Conservation (phyloP, 768 basidiomycete genomes). For the Crepidotus variabilis region DNA sequence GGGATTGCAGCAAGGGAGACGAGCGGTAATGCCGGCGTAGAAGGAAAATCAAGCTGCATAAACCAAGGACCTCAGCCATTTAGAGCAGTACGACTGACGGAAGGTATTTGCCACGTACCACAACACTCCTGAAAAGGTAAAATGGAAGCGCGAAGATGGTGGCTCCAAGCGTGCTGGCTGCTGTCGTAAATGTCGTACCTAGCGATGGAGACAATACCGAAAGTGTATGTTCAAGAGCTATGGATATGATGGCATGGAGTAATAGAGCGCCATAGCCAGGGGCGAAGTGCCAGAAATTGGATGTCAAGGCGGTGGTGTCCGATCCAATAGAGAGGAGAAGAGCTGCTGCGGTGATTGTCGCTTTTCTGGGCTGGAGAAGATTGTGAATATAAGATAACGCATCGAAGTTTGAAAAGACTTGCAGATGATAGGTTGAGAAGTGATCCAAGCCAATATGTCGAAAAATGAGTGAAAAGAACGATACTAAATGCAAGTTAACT, state of each 20-base stretch:
- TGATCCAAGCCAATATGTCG: slow-evolving; percentile 60
- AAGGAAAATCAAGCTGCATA: slow-evolving; percentile 45
- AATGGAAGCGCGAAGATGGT: slow-evolving; percentile 60
- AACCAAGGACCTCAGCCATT: slow-evolving; percentile 7
- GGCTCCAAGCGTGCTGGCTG: slow-evolving; percentile 58
- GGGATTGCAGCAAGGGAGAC: slow-evolving; percentile 57
- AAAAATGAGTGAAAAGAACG: slow-evolving; percentile 66
- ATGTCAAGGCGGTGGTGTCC: slow-evolving; percentile 44
- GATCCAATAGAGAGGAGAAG: slow-evolving; percentile 53
- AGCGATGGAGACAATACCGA: slow-evolving; percentile 54
- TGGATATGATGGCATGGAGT: slow-evolving; percentile 56
- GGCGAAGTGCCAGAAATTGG: slow-evolving; percentile 38
- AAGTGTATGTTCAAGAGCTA: slow-evolving; percentile 59
- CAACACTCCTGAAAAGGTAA: slow-evolving; percentile 53
- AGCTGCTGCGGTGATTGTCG: slow-evolving; percentile 42
- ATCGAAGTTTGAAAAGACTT: slow-evolving; percentile 17
- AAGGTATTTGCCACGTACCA: slow-evolving; percentile 39
- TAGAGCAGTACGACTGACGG: neutral
- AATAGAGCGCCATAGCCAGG: slow-evolving; percentile 68
- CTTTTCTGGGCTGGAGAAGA: slow-evolving; percentile 43
- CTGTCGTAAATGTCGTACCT: slow-evolving; percentile 51
- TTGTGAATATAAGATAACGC: neutral
- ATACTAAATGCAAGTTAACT: slow-evolving; percentile 40
- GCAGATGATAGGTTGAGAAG: slow-evolving; percentile 48
- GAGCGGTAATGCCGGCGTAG: slow-evolving; percentile 52